Conservation (phyloP, 2,329 filamentous ascomycete genomes). For the Purpureocillium lavendulum region DNA sequence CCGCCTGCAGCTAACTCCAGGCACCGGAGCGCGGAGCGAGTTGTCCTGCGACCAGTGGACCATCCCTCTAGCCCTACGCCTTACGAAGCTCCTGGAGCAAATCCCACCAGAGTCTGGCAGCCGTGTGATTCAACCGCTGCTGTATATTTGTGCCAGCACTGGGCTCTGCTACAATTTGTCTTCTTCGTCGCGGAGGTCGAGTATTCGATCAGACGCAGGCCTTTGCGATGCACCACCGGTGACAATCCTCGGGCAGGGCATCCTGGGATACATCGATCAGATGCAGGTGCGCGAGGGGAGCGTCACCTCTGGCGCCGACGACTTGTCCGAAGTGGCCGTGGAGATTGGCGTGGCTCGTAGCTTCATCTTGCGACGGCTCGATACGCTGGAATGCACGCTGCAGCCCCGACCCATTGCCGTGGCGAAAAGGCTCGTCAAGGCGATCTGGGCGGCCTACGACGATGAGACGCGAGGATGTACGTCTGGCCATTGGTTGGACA, state of each 20-base stretch:
- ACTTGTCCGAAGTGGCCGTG: constrained; percentile 9
- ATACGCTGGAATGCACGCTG: constrained; percentile 27
- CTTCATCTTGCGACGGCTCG: constrained; percentile 28
- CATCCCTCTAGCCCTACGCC: constrained; percentile 21
- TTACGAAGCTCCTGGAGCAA: constrained; percentile 23
- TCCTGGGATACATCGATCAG: constrained; percentile 6
- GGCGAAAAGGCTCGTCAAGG: constrained; percentile 31
- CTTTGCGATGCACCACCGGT: neutral
- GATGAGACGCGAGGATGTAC: constrained; percentile 20
- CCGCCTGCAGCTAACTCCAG: constrained; percentile 14
- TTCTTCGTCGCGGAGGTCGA: neutral
- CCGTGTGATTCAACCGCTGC: constrained; percentile 25
- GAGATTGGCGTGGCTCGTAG: constrained; percentile 28
- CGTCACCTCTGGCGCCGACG: too few relatives aligned
- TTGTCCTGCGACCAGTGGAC: constrained; percentile 28
- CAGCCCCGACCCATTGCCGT: constrained; percentile 32
- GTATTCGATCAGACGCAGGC: too few relatives aligned
- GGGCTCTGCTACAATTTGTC: constrained; percentile 19
- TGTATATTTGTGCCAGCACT: constrained; percentile 28
- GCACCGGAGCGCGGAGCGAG: constrained; percentile 7
- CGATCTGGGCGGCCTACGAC: constrained; percentile 33
- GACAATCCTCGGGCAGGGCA: neutral
- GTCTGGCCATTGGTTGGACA: constrained; percentile 32
- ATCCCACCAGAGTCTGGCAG: constrained; percentile 26
- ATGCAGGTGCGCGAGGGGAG: neutral